Evolutionary conservation across 2,329 filamentous ascomycete genomes (phyloP).

Genomic region (Trichoderma koningiopsis): DNA sequence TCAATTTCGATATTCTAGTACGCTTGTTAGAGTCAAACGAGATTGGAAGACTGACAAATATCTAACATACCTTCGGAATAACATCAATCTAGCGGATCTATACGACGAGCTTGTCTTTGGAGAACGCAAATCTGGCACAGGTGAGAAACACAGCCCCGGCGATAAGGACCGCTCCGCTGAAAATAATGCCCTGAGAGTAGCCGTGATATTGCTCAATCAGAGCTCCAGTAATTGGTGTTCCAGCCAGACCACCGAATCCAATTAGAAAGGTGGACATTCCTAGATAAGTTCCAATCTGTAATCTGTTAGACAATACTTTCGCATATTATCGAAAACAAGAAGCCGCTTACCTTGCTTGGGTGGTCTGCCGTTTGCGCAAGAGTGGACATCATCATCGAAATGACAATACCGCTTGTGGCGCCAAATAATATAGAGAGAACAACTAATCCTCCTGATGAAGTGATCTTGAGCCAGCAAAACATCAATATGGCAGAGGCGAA

Average conservation of each 20-base stretch:
- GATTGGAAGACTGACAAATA: not conserved
- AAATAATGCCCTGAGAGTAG: constrained; percentile 11
- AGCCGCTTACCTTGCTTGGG: constrained; percentile 9
- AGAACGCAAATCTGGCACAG: not conserved
- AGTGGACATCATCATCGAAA: constrained; percentile 1
- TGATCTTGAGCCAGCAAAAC: constrained; percentile 9
- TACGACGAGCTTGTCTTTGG: not conserved
- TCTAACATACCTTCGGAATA: not conserved
- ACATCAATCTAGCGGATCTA: not conserved
- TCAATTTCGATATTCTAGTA: not conserved
- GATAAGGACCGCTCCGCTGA: constrained; percentile 2
- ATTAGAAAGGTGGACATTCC: constrained; percentile 12
- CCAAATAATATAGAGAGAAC: constrained; percentile 2
- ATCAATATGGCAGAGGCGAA: not conserved
- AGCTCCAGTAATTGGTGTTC: constrained; percentile 7
- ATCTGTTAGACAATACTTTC: not conserved
- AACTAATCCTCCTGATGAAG: not conserved
- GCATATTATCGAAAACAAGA: not conserved
- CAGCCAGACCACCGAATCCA: not conserved
- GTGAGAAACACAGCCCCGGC: not conserved
- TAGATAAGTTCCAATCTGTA: constrained; percentile 9
- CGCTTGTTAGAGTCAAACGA: not conserved
- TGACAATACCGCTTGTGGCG: constrained; percentile 4
- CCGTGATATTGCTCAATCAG: not conserved
- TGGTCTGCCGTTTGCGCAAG: constrained; percentile 9